These are phyloP conservation scores for Aegilops longissima DNA, from an alignment of 176 grass and related monocot species.

Conservation along the genomic window DNA sequence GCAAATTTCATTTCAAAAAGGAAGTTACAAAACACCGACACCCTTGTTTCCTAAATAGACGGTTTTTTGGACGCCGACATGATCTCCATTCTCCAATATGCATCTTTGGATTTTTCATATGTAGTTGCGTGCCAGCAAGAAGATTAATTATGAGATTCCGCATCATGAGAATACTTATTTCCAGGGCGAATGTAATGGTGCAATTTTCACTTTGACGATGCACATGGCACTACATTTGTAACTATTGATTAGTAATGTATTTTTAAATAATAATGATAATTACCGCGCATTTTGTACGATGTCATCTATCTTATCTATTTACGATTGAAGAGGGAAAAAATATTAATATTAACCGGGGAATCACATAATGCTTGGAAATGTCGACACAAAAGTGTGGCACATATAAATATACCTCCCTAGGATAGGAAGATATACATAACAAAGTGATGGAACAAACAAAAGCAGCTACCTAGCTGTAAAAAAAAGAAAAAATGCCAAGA, in stretches of 20 bases:
- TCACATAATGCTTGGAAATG: neutral
- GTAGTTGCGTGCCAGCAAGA: neutral
- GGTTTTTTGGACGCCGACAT: too few relatives aligned
- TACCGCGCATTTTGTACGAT: too few relatives aligned
- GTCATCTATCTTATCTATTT: too few relatives aligned
- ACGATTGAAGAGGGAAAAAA: neutral
- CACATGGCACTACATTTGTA: too few relatives aligned
- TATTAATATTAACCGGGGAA: neutral
- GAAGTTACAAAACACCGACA: too few relatives aligned
- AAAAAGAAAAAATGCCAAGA: neutral
- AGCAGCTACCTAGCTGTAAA: neutral
- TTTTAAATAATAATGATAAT: too few relatives aligned
- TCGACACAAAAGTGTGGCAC: neutral
- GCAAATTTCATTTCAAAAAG: too few relatives aligned
- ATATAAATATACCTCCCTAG: neutral
- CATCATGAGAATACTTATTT: too few relatives aligned
- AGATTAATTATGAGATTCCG: neutral
- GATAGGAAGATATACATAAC: neutral
- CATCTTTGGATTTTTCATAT: too few relatives aligned
- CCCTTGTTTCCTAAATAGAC: too few relatives aligned
- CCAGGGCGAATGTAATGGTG: neutral
- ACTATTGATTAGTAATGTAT: neutral
- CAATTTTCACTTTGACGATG: neutral
- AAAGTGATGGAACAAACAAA: neutral
- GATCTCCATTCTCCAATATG: too few relatives aligned